phyloP scores from a whole-genome alignment of 768 basidiomycete genomes.

The Lentinula detonsa region DNA sequence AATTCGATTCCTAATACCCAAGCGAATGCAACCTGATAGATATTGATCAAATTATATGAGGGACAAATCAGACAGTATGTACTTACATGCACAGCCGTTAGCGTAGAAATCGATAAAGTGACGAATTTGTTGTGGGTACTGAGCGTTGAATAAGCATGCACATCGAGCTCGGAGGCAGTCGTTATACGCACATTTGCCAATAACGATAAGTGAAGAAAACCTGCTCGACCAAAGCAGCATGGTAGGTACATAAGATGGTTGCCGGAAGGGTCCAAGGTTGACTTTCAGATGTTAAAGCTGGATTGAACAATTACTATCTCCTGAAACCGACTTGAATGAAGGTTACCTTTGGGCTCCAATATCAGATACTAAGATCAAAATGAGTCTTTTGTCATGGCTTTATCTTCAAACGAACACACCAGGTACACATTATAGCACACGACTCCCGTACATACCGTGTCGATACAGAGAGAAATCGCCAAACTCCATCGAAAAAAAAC shows the following conservation, averaged over 20 bases:
- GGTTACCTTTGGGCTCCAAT: not conserved
- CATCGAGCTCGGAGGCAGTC: not conserved
- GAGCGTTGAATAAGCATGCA: not conserved
- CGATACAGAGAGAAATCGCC: not conserved
- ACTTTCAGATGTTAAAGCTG: not conserved
- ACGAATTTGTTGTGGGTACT: not conserved
- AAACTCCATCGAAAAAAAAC: constrained; percentile 1
- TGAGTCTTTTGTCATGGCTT: not conserved
- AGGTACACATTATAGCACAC: constrained; percentile 3
- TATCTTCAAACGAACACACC: not conserved
- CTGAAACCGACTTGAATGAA: not conserved
- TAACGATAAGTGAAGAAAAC: constrained; percentile 3
- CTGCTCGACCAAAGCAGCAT: constrained; percentile 1
- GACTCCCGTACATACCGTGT: not conserved
- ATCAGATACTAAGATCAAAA: not conserved
- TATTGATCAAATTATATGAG: not conserved
- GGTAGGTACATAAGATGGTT: not conserved
- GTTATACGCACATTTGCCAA: not conserved
- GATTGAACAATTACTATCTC: not conserved
- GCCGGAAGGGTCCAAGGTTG: not conserved
- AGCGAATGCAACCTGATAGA: not conserved
- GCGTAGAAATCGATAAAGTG: not conserved
- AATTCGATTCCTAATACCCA: not conserved
- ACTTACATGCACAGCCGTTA: not conserved
- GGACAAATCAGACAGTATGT: not conserved